Evolutionary conservation across 1,284 basidiomycete species (phyloP), one percentile per base, ranked within the genome.

Genomic region (Moesziomyces parantarcticus): DNA sequence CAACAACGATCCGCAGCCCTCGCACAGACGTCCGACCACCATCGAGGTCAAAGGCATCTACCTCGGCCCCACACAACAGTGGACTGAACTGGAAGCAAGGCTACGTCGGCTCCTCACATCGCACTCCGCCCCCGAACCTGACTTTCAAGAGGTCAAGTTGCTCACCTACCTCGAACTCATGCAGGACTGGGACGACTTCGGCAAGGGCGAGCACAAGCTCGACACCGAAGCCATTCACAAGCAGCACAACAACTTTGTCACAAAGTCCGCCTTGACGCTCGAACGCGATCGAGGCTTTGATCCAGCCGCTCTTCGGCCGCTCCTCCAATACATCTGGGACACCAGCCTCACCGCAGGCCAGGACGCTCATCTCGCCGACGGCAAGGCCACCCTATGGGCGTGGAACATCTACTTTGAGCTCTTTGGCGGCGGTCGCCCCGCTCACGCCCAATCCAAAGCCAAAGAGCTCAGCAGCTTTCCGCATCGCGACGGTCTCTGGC

Each of bases 321-420:
- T 77, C 11, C 54, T 75, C 42, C 51, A 73, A 21, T 44, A 50
- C n/a, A 22, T 78, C 23, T 78, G 75, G 75, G 57, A 76, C 18
- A 71, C 66, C 11, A 61, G 58, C 20, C n/a, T 54, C 18, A 36
- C 46, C 0, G 32, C 55, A 9, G 70, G 66, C 8, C 29, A 55
- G 6, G 21, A 72, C 8, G 58, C 52, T n/a, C 43, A 59, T 14
- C 60, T 69, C 1, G 34, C 54, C 16, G 50, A 71, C 26, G 64
- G 73, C 32, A 63, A 58, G 39, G 45, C 48, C 18, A 20, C 39
- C 20, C 46, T 58, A 9, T 81, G 70, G 68, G 58, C 43, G 8
- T 81, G 79, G 79, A 80, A 81, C 55, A 69, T 81, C 21, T 81
- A 79, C 54, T 58, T 81, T 36, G 79, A 81, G 59, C 51, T 81